Evolutionary conservation across 805 yeast species (phyloP), one percentile per base, ranked within the genome.

Genomic region (Nakazawaea anatomiae): DNA sequence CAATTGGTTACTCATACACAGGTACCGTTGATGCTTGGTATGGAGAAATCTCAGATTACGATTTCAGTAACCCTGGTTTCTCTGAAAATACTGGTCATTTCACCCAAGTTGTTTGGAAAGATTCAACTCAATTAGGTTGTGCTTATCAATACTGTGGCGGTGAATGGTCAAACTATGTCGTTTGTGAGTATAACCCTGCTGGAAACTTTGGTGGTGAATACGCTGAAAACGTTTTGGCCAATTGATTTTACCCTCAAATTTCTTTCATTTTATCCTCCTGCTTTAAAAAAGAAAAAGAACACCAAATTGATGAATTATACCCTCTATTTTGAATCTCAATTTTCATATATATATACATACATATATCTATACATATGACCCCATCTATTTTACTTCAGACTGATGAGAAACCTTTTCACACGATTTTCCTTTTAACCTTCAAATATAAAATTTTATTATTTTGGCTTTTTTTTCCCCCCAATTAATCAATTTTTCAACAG

Each of bases 21-120:
- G 83, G 77, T 3, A 87, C 89, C 3, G 82, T 84, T 10, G 73
- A 74, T 31, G 91, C 88, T 2, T 88, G 95, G 94, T 88, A 86
- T 70, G 71, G 76, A 55, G 95, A 87, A 65, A 75, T 81, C 50
- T 51, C 59, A 43, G 47, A 62, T 6, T 86, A 84, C 70, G 68
- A 76, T 61, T 81, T 74, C 67, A 61, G 73, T 30, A 70, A 69
- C 57, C 81, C 83, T 34, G 71, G 67, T 1, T 77, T 71, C 66
- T 58, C 73, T 42, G 69, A 61, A 32, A 60, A 68, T 10, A 80
- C 90, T 42, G 92, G 92, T 45, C 96, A 89, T 67, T 89, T 87
- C 69, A 86, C 95, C 25, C 94, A 87, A 65, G 70, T 88, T 44
- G 79, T 88, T 34, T 88, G 96, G 96, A 76, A 73, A 56, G 64